These are phyloP conservation scores for Rosa persica DNA, from an alignment of 306 rosid genomes.

Conservation along the genomic window DNA sequence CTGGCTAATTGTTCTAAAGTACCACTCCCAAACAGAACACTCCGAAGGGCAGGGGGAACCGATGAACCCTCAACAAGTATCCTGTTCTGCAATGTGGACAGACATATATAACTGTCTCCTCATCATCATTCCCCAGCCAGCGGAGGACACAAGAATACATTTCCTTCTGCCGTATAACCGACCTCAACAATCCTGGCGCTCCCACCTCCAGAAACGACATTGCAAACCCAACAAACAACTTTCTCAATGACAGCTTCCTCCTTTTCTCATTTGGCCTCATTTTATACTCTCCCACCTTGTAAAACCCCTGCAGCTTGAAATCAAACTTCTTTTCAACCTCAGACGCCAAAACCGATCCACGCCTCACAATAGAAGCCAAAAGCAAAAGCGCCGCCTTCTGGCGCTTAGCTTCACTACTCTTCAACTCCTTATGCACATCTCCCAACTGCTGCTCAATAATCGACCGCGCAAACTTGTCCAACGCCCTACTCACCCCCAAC, in stretches of 20 bases:
- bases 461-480: constrained; percentile 61
- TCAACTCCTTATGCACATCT: constrained; percentile 67
- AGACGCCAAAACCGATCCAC: constrained; percentile 66
- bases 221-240: constrained; percentile 77
- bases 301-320: constrained; percentile 57
- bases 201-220: constrained; percentile 93
- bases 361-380: constrained; percentile 61
- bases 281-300: constrained; percentile 39
- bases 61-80: constrained; percentile 65
- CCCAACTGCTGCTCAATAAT: constrained; percentile 44
- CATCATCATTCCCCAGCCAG: constrained; percentile 67
- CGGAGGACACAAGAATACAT: constrained; percentile 82
- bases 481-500: constrained; percentile 43
- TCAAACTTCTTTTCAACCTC: constrained; percentile 73
- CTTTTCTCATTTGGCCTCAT: constrained; percentile 25
- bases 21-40: constrained; percentile 88
- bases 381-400: constrained; percentile 67
- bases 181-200: constrained; percentile 73
- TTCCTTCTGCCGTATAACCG: constrained; percentile 74
- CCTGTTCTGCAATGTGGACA: constrained; percentile 60
- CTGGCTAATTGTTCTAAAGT: constrained; percentile 68
- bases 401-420: constrained; percentile 50
- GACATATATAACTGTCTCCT: constrained; percentile 71
- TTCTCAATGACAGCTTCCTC: constrained; percentile 44
- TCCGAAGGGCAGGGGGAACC: constrained; percentile 70